Percentiles rank a stretch among this genome's conserved stretches.
These are phyloP conservation scores for Panicum miliaceum DNA, from an alignment of 176 grass and related monocot species.

Conservation along the genomic window DNA sequence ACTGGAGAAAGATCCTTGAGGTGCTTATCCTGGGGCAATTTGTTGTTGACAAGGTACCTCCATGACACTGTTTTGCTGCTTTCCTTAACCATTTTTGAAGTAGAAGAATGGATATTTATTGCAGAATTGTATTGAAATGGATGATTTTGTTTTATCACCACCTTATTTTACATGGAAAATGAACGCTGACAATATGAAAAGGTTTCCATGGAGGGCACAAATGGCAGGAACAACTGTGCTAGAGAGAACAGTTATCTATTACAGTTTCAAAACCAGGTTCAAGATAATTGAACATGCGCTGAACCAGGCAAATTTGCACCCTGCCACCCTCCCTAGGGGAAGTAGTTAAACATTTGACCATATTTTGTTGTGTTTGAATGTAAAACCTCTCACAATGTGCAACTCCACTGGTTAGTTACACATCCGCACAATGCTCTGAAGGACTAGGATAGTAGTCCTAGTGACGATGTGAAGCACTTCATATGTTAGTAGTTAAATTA, in stretches of 20 bases:
- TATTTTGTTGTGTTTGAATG: neutral
- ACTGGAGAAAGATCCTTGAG: conserved; percentile 99
- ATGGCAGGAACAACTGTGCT: neutral
- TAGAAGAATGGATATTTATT: conserved; percentile 11
- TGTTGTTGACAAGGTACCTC: conserved; percentile 89
- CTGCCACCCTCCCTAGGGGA: neutral
- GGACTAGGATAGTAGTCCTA: conserved; percentile 13
- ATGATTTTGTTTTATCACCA: neutral
- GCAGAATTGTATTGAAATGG: neutral
- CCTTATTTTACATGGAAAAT: neutral
- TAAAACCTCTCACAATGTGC: neutral
- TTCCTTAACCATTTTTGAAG: neutral
- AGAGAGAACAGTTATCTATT: neutral
- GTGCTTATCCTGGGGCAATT: conserved; percentile 96
- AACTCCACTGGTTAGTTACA: conserved; percentile 6
- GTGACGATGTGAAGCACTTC: neutral
- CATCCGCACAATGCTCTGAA: neutral
- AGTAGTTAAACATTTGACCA: neutral
- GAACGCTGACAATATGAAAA: too few species aligned
- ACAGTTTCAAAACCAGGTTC: neutral
- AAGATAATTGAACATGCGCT: neutral
- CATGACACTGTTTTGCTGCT: conserved; percentile 11
- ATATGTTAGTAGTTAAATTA: neutral
- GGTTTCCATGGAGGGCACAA: too few species aligned
- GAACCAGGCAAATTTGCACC: conserved; percentile 2